Percentiles rank a stretch among this genome's conserved stretches.
phyloP scores from a whole-genome alignment of 805 yeast species.

The Saccharomycopsis fermentans region DNA sequence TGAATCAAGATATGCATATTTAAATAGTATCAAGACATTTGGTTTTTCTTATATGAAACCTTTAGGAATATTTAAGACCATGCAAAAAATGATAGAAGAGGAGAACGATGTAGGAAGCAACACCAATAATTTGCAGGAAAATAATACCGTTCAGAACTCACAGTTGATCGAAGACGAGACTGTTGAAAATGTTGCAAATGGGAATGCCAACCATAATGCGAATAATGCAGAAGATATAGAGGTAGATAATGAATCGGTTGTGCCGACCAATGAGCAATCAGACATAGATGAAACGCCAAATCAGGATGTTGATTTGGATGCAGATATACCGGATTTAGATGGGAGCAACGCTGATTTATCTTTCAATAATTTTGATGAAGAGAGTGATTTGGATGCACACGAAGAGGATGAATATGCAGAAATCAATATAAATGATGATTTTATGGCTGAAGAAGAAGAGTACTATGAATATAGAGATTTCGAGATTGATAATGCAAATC shows the following conservation, averaged over 20 bases:
- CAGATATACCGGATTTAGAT: conserved; percentile 20
- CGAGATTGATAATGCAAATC: background rate
- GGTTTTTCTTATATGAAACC: conserved; percentile 47
- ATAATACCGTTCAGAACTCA: conserved; percentile 19
- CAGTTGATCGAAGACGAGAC: conserved; percentile 13
- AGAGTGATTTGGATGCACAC: background rate
- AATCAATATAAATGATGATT: background rate
- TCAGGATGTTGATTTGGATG: conserved; percentile 23
- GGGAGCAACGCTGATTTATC: background rate
- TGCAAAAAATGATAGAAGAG: conserved; percentile 31
- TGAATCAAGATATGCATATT: conserved; percentile 15
- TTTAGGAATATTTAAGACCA: conserved; percentile 48
- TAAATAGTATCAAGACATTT: conserved; percentile 28
- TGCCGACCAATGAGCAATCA: background rate
- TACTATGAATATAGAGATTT: background rate
- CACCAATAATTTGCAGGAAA: conserved; percentile 21
- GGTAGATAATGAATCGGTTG: background rate
- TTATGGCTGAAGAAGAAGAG: background rate
- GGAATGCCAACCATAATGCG: background rate
- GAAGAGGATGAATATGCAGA: conserved; percentile 6
- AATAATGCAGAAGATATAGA: conserved; percentile 4
- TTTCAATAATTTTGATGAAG: conserved; percentile 4
- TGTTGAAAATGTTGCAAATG: conserved; percentile 17
- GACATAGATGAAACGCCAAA: conserved; percentile 14
- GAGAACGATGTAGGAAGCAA: conserved; percentile 14